Evolutionary conservation across 495 filamentous ascomycete genomes (phyloP), one percentile per base, ranked within the genome.

Genomic region (Bacidia rubella): DNA sequence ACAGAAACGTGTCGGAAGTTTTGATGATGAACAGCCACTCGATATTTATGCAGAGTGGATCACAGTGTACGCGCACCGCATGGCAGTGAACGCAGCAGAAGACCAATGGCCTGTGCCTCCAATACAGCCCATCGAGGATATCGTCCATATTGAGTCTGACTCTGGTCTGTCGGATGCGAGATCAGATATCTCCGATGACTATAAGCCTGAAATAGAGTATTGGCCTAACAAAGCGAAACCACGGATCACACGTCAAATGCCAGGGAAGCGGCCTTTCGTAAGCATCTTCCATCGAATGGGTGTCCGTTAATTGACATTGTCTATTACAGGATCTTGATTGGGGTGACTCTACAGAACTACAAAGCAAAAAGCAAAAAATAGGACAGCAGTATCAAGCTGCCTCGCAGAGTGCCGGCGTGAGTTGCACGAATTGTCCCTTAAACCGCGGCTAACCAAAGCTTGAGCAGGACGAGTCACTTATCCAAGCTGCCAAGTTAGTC

Each of bases 41-140:
- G n/a, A n/a, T n/a, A n/a, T n/a, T n/a, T n/a, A n/a, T n/a, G 74
- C 67, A 15, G 67, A 73, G 23, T 67, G 73, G 24, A 66, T 77
- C 19, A 51, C 71, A 9, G 52, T 58, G 11, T 67, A 50, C 25
- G 65, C 71, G 11, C 46, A 68, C 2, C 19, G 23, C 4, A 19
- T 15, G 19, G 12, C 17, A 3, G 12, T n/a, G 4, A 22, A 38
- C 15, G 38, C 4, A 29, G 11, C 47, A n/a, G 47, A 32, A 4
- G 20, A 25, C 11, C 52, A 55, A 11, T 77, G 74, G 74, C 57
- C 67, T 24, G 49, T 79, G 5, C 65, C 73, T 19, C 45, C 52
- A 2, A 66, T 79, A 17, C 67, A 68, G 47, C 65, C 69, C 25
- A 59, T 77, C 38, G 58, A 61, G 35, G 51, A 51, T 4, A 17